phyloP scores from a whole-genome alignment of 495 filamentous ascomycete genomes.

The Trichocladium antarcticum region DNA sequence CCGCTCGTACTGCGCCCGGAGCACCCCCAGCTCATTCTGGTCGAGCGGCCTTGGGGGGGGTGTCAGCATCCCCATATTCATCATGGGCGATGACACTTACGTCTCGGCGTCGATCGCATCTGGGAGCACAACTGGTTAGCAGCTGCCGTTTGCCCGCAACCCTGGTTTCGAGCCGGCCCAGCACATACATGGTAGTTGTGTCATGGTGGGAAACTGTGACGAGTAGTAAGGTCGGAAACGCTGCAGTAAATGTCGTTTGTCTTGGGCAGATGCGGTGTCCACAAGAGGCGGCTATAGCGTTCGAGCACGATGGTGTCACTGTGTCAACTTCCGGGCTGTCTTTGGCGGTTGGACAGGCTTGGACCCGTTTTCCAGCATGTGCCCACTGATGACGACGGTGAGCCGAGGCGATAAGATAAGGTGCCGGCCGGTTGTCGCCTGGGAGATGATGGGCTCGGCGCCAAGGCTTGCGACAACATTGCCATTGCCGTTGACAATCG shows the following conservation, averaged over 20 bases:
- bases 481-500: neutral
- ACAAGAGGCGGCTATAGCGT: too few species aligned
- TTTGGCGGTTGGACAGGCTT: conserved; percentile 13
- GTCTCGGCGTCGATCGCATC: conserved; percentile 97
- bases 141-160: conserved; percentile 8
- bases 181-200: conserved; percentile 61
- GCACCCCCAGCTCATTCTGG: conserved; percentile 76
- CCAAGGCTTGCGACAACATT: conserved; percentile 9
- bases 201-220: conserved; percentile 35
- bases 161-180: neutral
- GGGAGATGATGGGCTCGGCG: conserved; percentile 14
- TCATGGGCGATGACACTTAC: conserved; percentile 38
- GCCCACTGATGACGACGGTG: conserved; percentile 25
- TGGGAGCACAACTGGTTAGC: conserved; percentile 29
- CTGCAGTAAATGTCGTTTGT: neutral
- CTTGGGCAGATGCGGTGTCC: too few species aligned
- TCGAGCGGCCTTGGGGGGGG: conserved; percentile 58
- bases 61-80: neutral
- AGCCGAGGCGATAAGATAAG: conserved; percentile 27
- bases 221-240: neutral
- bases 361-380: conserved; percentile 19
- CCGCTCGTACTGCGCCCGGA: conserved; percentile 88
- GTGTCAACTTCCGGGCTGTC: neutral
- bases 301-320: neutral
- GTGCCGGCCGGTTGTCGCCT: conserved; percentile 6